A percentile compares a stretch with the other conserved stretches of the same genome.
Evolutionary conservation across 345 rosid species (phyloP).

Genomic region (Gossypium anomalum): DNA sequence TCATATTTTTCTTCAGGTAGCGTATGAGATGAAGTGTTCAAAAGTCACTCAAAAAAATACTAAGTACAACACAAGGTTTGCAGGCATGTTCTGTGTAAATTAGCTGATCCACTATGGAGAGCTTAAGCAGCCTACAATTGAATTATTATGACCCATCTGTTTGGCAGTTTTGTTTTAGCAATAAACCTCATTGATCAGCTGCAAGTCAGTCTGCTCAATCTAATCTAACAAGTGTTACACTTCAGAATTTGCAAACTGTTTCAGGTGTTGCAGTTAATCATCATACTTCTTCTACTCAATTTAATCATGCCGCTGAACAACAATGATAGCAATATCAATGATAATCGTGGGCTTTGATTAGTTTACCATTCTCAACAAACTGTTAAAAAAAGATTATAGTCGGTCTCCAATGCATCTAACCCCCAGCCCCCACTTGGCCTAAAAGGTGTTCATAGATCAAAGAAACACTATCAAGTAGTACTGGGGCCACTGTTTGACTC

Average conservation of each 20-base stretch:
- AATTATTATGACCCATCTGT: not conserved
- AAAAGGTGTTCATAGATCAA: slow-evolving; percentile 5
- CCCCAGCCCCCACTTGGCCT: slow-evolving; percentile 16
- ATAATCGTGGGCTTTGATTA: not conserved
- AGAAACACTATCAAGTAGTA: slow-evolving; percentile 16
- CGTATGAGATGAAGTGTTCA: not conserved
- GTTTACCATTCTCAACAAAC: slow-evolving; percentile 13
- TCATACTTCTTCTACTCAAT: not conserved
- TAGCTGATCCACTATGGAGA: not conserved
- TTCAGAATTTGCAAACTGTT: not conserved
- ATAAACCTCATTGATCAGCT: not conserved
- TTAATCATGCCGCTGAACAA: not conserved
- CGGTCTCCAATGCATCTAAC: slow-evolving; percentile 27
- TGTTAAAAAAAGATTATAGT: slow-evolving; percentile 14
- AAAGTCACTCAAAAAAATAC: not conserved
- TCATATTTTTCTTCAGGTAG: not conserved
- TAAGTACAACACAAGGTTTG: not conserved
- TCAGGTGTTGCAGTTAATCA: not conserved
- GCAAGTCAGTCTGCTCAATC: not conserved
- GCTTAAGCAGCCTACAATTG: not conserved
- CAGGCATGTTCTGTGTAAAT: not conserved
- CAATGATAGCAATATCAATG: not conserved
- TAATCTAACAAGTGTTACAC: not conserved
- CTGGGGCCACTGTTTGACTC: slow-evolving; percentile 30
- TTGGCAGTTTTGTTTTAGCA: not conserved